Base-by-base conservation (phyloP, 495 filamentous ascomycete species). In the Polyplosphaeria fusca region DNA sequence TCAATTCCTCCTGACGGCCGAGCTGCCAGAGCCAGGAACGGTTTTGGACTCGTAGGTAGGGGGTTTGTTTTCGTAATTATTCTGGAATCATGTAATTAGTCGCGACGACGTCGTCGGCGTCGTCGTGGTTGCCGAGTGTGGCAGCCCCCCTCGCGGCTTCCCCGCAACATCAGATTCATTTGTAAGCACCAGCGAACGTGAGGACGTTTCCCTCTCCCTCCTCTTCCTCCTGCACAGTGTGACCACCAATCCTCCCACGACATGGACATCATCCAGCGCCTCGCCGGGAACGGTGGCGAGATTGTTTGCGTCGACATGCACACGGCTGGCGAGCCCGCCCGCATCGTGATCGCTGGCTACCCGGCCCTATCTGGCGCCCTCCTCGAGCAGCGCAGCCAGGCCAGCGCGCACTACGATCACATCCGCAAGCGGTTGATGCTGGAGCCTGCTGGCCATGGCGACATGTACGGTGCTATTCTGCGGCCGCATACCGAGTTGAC, bases 381-480 rank as follows among this genome's bases (percentile, higher is more conserved):
- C 12, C 40, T 64, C 23, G 43, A 60, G 43, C 61, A 64, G 37
- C 58, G 56, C 14, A 42, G 20, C 12, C 16, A 44, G 13, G 56
- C 57, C 16, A 49, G 28, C 9, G 23, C 37, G 23, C 2, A 61
- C 12, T 43, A 60, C 46, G 61, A 64, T 30, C 44, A 64, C 51
- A 35, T 60, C 18, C 58, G 61, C 22, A 35, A 38, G 7, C 23
- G 51, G 7, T 24, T 64, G 3, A 60, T 64, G 16, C 46, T 47
- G 5, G 61, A 64, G 26, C 61, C 61, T 4, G 20, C 49, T 37
- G 61, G 61, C 26, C 56, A 64, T 26, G 37, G 35, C 9, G 61
- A 64, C 26, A 64, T 64, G 61, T 64, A 64, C 47, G 61, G 61
- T 14, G 61, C 61, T 14, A 47, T 64, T 7, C 40, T 64, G 9